A percentile compares a stretch with the other conserved stretches of the same genome.
Conservation (phyloP, 495 filamentous ascomycete genomes). For the Melanomma pulvis-pyrius region DNA sequence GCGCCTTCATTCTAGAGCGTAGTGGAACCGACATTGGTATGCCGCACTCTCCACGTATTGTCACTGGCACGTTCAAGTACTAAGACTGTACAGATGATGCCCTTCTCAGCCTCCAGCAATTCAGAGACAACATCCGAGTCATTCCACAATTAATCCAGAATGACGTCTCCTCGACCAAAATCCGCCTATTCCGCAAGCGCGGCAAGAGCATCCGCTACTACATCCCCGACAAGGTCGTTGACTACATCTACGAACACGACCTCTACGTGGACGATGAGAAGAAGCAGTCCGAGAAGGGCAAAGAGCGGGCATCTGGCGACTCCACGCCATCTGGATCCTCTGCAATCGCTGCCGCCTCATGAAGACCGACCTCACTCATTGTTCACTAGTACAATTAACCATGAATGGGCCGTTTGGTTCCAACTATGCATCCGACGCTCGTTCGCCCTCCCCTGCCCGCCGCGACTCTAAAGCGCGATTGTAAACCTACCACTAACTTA, state of each 20-base stretch:
- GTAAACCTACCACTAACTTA: not conserved
- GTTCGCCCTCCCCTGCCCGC: not conserved
- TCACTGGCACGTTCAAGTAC: not conserved
- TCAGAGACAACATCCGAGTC: conserved; percentile 78
- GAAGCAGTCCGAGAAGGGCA: conserved; percentile 40
- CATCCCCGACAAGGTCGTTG: conserved; percentile 39
- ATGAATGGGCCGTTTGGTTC: not conserved
- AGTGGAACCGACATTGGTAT: conserved; percentile 88
- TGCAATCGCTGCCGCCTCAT: conserved; percentile 5
- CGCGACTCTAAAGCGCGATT: not conserved
- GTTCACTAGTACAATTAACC: not conserved
- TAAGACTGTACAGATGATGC: conserved; percentile 49
- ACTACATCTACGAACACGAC: conserved; percentile 75
- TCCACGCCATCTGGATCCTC: conserved; percentile 19
- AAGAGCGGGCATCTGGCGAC: conserved; percentile 35
- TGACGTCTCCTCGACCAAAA: conserved; percentile 87
- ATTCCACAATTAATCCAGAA: conserved; percentile 90
- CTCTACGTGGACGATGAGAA: conserved; percentile 71
- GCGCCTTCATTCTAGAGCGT: conserved; percentile 87
- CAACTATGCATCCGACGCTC: not conserved
- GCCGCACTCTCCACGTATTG: conserved; percentile 15
- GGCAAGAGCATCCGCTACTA: conserved; percentile 65
- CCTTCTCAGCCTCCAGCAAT: conserved; percentile 70
- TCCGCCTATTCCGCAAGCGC: conserved; percentile 77
- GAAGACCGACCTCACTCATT: not conserved